Evolutionary conservation across 2,329 filamentous ascomycete species (phyloP).

Genomic region (Mariannaea sp.): DNA sequence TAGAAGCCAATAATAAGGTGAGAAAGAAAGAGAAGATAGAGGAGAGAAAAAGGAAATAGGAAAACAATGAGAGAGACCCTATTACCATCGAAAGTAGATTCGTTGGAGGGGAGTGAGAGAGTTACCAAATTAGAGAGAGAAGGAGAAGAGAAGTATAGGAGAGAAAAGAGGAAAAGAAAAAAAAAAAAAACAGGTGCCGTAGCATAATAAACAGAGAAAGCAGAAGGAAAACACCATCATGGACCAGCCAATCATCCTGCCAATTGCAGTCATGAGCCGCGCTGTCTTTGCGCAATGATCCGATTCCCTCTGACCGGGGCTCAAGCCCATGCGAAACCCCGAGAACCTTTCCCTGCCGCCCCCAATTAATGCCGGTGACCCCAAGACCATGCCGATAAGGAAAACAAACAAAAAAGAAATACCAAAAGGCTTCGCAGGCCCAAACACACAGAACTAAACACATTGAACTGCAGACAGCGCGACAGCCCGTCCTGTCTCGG

Average conservation of each 20-base stretch:
- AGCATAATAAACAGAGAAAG: constrained; percentile 47
- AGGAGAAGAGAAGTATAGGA: no score
- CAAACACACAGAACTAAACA: constrained; percentile 23
- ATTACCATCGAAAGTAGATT: neutral
- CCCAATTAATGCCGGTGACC: constrained; percentile 37
- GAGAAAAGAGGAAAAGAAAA: no score
- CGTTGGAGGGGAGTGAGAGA: constrained; percentile 14
- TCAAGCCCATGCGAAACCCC: constrained; percentile 38
- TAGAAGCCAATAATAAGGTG: constrained; percentile 28
- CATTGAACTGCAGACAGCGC: constrained; percentile 32
- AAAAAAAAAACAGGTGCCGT: constrained; percentile 47
- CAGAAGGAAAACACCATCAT: constrained; percentile 49
- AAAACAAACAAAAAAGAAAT: no score
- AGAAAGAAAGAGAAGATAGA: constrained; percentile 29
- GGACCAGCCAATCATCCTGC: constrained; percentile 56
- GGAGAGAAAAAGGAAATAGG: no score
- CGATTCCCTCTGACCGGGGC: constrained; percentile 37
- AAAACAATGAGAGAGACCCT: constrained; percentile 28
- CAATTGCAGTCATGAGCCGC: constrained; percentile 52
- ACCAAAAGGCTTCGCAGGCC: constrained; percentile 19
- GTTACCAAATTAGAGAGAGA: constrained; percentile 42
- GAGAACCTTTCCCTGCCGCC: constrained; percentile 35
- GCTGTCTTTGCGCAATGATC: constrained; percentile 40
- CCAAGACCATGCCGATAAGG: constrained; percentile 29
- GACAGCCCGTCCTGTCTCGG: constrained; percentile 46